Conservation (phyloP, 2,329 filamentous ascomycete genomes). For the Fusarium piperis region DNA sequence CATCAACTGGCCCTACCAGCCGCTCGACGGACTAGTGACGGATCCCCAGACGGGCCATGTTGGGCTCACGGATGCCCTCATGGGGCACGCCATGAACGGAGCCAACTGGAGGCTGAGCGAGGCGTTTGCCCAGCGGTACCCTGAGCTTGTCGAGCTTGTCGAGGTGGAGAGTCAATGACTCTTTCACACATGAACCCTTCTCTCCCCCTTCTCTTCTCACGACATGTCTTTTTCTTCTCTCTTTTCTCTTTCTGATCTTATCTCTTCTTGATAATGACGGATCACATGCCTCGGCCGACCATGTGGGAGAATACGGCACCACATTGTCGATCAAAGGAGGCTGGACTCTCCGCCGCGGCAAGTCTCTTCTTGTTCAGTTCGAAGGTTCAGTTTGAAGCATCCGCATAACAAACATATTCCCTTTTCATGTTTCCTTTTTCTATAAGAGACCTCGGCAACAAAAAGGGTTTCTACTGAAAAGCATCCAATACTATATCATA, state of each 20-base stretch:
- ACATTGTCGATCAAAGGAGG: slow-evolving; percentile 30
- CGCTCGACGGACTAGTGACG: slow-evolving; percentile 27
- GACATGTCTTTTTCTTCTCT: too few relatives aligned
- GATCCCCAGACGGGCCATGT: slow-evolving; percentile 34
- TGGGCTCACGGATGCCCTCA: slow-evolving; percentile 30
- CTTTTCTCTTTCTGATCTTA: slow-evolving; percentile 1
- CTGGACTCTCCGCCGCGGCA: slow-evolving; percentile 21
- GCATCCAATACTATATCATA: background rate
- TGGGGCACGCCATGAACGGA: slow-evolving; percentile 32
- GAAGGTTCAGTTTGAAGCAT: slow-evolving; percentile 21
- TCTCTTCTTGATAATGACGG: slow-evolving; percentile 19
- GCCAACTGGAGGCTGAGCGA: slow-evolving; percentile 27
- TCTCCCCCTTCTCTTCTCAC: slow-evolving; percentile 6
- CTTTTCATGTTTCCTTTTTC: background rate
- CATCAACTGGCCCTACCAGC: slow-evolving; percentile 48
- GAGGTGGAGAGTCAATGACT: slow-evolving; percentile 7
- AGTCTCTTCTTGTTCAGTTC: slow-evolving; percentile 22
- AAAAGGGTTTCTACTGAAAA: background rate
- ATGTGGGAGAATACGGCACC: slow-evolving; percentile 37
- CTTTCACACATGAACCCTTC: background rate
- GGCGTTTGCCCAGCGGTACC: slow-evolving; percentile 28
- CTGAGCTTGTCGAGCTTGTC: slow-evolving; percentile 27
- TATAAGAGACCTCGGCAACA: slow-evolving; percentile 5
- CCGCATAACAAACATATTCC: background rate
- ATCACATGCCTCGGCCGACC: slow-evolving; percentile 25